Percentiles rank a stretch among this genome's conserved stretches.
Evolutionary conservation across 176 grass and related monocot species (phyloP).

Genomic region (Pontederia paniculata): DNA sequence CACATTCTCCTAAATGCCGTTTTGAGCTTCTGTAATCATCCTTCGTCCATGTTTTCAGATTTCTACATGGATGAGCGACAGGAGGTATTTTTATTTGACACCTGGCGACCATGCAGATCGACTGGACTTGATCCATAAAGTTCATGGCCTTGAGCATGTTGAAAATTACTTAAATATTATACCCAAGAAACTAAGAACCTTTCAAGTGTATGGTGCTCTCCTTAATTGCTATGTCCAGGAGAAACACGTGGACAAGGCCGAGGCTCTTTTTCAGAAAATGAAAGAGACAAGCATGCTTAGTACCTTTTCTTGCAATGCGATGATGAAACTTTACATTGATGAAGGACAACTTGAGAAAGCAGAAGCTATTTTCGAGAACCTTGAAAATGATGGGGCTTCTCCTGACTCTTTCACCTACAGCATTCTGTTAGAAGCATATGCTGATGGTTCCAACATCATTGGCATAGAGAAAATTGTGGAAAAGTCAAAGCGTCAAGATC

Average conservation of each 20-base stretch:
- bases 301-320: constrained; percentile 24
- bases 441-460: constrained; percentile 23
- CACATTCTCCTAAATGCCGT: no score
- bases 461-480: constrained; percentile 22
- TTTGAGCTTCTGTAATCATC: background rate
- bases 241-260: constrained; percentile 27
- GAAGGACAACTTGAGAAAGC: constrained; percentile 28
- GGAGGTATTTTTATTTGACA: constrained; percentile 25
- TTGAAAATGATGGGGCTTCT: constrained; percentile 24
- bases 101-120: constrained; percentile 38
- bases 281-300: constrained; percentile 14
- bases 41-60: constrained; percentile 25
- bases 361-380: constrained; percentile 16
- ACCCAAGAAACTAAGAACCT: constrained; percentile 25
- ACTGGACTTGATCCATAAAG: constrained; percentile 38
- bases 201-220: constrained; percentile 44
- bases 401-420: constrained; percentile 30
- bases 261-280: constrained; percentile 38
- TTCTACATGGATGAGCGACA: constrained; percentile 53
- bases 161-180: constrained; percentile 40
- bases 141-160: constrained; percentile 30
- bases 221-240: constrained; percentile 42
- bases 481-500: constrained; percentile 2
- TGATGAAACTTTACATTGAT: constrained; percentile 39
- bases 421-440: constrained; percentile 14